Conservation (phyloP, 2,329 filamentous ascomycete species). For the Gnomoniopsis sp. region DNA sequence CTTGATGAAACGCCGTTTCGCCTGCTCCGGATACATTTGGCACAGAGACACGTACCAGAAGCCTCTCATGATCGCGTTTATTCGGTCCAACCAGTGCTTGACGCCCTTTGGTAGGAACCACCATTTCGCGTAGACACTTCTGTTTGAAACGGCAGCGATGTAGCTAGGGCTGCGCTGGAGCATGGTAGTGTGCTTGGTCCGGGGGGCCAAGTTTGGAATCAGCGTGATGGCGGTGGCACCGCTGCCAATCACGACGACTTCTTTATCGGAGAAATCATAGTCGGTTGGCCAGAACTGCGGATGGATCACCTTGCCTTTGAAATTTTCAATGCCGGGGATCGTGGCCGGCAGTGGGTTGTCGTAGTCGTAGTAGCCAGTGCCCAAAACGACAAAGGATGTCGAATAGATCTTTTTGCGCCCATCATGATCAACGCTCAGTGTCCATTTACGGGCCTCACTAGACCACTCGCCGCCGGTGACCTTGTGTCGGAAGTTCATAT, state of each 20-base stretch:
- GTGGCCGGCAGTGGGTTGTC: conserved; percentile 50
- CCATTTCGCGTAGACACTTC: conserved; percentile 62
- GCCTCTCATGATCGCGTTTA: conserved; percentile 11
- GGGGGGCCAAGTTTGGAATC: conserved; percentile 54
- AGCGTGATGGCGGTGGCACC: conserved; percentile 69
- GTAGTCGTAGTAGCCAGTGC: conserved; percentile 66
- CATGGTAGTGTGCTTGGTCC: conserved; percentile 62
- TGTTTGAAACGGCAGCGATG: conserved; percentile 52
- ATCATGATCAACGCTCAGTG: conserved; percentile 36
- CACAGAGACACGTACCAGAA: conserved; percentile 25
- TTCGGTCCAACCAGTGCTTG: conserved; percentile 36
- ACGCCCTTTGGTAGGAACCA: conserved; percentile 46
- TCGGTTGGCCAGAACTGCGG: conserved; percentile 76
- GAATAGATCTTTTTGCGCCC: conserved; percentile 24
- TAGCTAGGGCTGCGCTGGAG: conserved; percentile 66
- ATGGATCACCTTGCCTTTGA: conserved; percentile 50
- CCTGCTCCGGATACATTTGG: conserved; percentile 64
- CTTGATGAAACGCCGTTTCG: conserved; percentile 55
- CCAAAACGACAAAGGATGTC: conserved; percentile 39
- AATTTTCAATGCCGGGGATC: conserved; percentile 40
- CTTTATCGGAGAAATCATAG: conserved; percentile 61
- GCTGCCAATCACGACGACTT: conserved; percentile 64
- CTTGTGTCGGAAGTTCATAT: conserved; percentile 50
- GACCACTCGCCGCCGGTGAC: conserved; percentile 53
- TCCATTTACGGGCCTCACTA: conserved; percentile 51